A percentile compares a stretch with the other conserved stretches of the same genome.
Evolutionary conservation across 1,284 basidiomycete species (phyloP).

Genomic region (Leccinum insolens): DNA sequence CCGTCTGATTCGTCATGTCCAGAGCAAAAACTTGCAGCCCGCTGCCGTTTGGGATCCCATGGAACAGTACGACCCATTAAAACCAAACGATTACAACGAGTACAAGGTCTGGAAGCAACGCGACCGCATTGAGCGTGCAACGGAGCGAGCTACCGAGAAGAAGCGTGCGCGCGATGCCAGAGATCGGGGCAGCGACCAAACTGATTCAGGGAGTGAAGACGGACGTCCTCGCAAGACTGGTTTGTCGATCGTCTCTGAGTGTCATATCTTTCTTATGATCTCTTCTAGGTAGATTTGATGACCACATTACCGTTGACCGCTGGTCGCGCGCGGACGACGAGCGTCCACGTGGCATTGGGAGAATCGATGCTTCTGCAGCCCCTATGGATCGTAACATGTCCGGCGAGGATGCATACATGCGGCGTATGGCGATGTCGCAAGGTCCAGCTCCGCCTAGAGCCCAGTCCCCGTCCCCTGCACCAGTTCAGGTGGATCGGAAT

Average conservation of each 20-base stretch:
- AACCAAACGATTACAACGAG: slow-evolving; percentile 87
- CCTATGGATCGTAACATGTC: slow-evolving; percentile 41
- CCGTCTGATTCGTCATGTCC: slow-evolving; percentile 10
- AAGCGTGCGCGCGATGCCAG: slow-evolving; percentile 58
- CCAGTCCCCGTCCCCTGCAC: slow-evolving; percentile 31
- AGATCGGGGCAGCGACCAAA: slow-evolving; percentile 61
- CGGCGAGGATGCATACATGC: slow-evolving; percentile 63
- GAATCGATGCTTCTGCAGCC: slow-evolving; percentile 31
- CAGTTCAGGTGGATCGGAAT: slow-evolving; percentile 37
- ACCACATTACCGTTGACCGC: slow-evolving; percentile 45
- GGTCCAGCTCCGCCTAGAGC: slow-evolving; percentile 18
- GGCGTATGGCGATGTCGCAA: slow-evolving; percentile 55
- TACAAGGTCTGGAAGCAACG: slow-evolving; percentile 78
- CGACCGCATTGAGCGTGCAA: slow-evolving; percentile 70
- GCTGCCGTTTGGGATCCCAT: slow-evolving; percentile 70
- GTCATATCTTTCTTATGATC: slow-evolving; percentile 5
- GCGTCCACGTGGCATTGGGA: slow-evolving; percentile 34
- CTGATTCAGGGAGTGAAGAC: slow-evolving; percentile 70
- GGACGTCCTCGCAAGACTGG: slow-evolving; percentile 74
- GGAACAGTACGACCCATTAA: slow-evolving; percentile 77
- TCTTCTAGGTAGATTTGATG: slow-evolving; percentile 57
- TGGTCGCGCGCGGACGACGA: slow-evolving; percentile 59
- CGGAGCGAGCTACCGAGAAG: slow-evolving; percentile 61
- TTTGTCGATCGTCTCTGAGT: slow-evolving; percentile 32
- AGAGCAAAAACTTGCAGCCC: slow-evolving; percentile 65